A percentile compares a stretch with the other conserved stretches of the same genome.
phyloP scores from a whole-genome alignment of 306 rosid genomes.

The Begonia fuchsioides region DNA sequence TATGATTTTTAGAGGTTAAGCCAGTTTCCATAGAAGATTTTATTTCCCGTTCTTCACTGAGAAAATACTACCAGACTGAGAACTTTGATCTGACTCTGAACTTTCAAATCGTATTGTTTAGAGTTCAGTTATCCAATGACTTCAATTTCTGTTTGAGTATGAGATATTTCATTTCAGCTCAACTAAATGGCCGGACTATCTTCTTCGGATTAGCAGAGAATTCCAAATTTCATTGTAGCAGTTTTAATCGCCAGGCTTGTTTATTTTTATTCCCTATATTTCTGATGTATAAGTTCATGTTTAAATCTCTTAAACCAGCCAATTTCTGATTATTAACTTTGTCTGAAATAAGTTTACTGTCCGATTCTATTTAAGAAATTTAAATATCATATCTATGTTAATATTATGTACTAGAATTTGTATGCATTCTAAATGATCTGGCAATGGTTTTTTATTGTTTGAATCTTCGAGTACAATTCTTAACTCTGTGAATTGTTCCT shows the following conservation, averaged over 20 bases:
- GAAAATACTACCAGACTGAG: background rate
- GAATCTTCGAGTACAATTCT: background rate
- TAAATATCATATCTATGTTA: background rate
- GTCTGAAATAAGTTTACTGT: background rate
- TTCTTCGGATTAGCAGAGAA: too few relatives aligned
- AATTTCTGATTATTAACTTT: background rate
- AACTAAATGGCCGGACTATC: too few relatives aligned
- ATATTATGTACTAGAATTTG: background rate
- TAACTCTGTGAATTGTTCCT: conserved; percentile 12
- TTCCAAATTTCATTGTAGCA: too few relatives aligned
- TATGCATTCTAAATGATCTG: background rate
- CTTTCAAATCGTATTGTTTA: background rate
- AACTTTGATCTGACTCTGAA: background rate
- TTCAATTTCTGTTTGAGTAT: background rate
- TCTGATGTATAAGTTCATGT: background rate
- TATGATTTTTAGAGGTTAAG: background rate
- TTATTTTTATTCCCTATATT: background rate
- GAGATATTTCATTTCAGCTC: too few relatives aligned
- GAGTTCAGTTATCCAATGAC: background rate
- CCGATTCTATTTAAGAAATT: background rate
- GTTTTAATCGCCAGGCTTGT: background rate
- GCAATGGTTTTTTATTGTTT: background rate
- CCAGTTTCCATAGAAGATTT: background rate
- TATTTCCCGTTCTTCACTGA: too few relatives aligned
- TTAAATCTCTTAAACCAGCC: background rate